These are phyloP conservation scores for Suillus decipiens DNA, from an alignment of 768 basidiomycete species.

Conservation along the genomic window DNA sequence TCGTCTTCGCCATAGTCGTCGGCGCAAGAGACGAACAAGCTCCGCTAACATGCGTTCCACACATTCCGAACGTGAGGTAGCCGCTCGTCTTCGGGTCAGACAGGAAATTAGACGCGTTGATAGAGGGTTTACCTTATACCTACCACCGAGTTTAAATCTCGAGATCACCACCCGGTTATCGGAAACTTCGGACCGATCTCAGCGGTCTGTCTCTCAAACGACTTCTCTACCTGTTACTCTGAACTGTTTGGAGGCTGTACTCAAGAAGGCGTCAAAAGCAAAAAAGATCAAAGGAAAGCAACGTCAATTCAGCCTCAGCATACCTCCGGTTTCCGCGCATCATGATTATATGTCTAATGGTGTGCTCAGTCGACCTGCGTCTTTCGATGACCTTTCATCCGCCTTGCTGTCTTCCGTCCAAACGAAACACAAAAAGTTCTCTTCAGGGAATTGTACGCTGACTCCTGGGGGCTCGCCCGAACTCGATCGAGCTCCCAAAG, in stretches of 20 bases:
- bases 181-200: constrained; percentile 11
- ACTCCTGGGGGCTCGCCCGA: constrained; percentile 3
- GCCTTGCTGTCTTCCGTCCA: constrained; percentile 37
- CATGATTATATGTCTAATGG: constrained; percentile 40
- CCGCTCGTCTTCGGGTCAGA: constrained; percentile 61
- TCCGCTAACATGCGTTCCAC: constrained; percentile 51
- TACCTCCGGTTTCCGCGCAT: constrained; percentile 18
- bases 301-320: background rate
- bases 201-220: constrained; percentile 40
- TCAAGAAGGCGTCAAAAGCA: constrained; percentile 42
- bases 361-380: constrained; percentile 30
- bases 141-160: constrained; percentile 41
- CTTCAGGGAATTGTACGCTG: constrained; percentile 3
- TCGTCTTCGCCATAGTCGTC: constrained; percentile 42
- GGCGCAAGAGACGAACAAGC: constrained; percentile 49
- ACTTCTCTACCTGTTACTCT: constrained; percentile 50
- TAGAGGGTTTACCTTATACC: constrained; percentile 66
- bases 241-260: constrained; percentile 47
- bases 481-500: constrained; percentile 40
- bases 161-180: constrained; percentile 6
- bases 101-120: constrained; percentile 59
- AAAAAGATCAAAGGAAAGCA: constrained; percentile 23
- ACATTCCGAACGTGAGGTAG: constrained; percentile 59
- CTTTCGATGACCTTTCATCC: constrained; percentile 29
- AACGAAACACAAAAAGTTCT: constrained; percentile 45